These are phyloP conservation scores for Penicillium desertorum DNA, from an alignment of 495 filamentous ascomycete genomes.

Conservation along the genomic window DNA sequence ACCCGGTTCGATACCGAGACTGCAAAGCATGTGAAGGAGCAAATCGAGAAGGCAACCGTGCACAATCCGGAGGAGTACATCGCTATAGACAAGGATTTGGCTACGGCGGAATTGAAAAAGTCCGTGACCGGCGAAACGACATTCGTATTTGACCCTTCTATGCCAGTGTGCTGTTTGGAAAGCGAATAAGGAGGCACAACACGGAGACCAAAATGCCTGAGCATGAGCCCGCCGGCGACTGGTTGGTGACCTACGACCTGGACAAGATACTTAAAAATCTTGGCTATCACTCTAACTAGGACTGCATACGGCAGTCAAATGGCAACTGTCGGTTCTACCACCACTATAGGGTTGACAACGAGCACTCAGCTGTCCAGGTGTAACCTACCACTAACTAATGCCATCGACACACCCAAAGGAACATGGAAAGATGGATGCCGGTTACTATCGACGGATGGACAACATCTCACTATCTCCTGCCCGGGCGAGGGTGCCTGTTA, in stretches of 20 bases:
- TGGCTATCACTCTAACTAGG: background rate
- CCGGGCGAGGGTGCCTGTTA: too few species aligned
- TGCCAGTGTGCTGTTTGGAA: conserved; percentile 19
- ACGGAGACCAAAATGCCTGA: conserved; percentile 18
- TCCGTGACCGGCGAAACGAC: conserved; percentile 15
- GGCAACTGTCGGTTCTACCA: too few species aligned
- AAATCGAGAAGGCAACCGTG: conserved; percentile 18
- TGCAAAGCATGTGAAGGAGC: conserved; percentile 18
- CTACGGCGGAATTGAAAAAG: conserved; percentile 17
- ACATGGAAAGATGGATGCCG: too few species aligned
- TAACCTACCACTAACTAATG: too few species aligned
- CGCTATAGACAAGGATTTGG: conserved; percentile 18
- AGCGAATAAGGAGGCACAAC: conserved; percentile 17
- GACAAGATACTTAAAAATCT: background rate
- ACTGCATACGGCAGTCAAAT: background rate
- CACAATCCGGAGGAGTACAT: conserved; percentile 12
- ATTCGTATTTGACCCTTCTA: conserved; percentile 20
- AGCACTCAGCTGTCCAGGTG: too few species aligned
- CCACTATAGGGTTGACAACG: too few species aligned
- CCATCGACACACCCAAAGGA: too few species aligned
- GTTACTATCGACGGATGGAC: too few species aligned
- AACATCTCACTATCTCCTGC: too few species aligned
- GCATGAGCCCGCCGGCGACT: conserved; percentile 19
- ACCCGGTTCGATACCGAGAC: conserved; percentile 19
- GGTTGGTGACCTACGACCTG: conserved; percentile 19